phyloP scores from a whole-genome alignment of 2,329 filamentous ascomycete genomes.

The Exophiala oligosperma region DNA sequence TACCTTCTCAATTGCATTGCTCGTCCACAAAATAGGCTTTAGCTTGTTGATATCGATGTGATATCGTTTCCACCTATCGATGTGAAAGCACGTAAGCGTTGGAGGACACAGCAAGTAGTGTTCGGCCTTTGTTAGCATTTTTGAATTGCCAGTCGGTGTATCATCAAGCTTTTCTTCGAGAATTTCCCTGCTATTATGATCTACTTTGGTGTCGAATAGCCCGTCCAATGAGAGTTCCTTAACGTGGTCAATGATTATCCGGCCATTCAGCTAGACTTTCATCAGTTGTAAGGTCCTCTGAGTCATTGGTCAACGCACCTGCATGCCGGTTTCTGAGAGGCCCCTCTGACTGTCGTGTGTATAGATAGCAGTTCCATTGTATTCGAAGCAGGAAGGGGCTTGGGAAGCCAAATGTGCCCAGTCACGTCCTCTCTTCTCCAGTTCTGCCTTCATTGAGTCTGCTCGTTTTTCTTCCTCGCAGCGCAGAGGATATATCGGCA shows the following conservation, averaged over 20 bases:
- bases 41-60: conserved; percentile 6
- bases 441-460: background rate
- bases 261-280: conserved; percentile 2
- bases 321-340: background rate
- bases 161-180: conserved; percentile 8
- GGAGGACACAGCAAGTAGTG: conserved; percentile 9
- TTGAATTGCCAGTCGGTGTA: background rate
- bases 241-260: conserved; percentile 3
- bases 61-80: conserved; percentile 7
- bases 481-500: conserved; percentile 5
- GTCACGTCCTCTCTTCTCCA: background rate
- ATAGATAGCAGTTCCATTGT: background rate
- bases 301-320: background rate
- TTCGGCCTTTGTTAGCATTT: background rate
- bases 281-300: background rate
- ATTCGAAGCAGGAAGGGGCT: background rate
- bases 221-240: background rate
- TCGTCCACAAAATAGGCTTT: conserved; percentile 1
- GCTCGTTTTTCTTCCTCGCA: background rate
- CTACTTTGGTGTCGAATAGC: background rate
- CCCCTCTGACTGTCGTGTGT: background rate
- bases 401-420: conserved; percentile 1
- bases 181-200: background rate
- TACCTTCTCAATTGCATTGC: conserved; percentile 5
- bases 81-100: conserved; percentile 6